Base-by-base conservation (phyloP, 164 flowering plant genomes). In the Echeveria elegans region DNA sequence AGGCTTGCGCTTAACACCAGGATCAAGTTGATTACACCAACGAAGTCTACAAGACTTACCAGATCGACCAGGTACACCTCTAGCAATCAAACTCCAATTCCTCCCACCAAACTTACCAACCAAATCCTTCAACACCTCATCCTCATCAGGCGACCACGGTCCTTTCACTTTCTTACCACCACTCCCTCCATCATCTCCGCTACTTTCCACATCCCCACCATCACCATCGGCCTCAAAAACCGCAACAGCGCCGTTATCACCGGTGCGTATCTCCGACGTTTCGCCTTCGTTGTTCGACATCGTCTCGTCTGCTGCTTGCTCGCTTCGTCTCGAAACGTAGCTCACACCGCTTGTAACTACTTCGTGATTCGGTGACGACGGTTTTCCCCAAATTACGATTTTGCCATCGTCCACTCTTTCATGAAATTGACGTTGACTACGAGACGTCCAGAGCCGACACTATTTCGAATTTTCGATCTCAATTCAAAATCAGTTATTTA, bases 1-100 rank as follows among this genome's bases (percentile, higher is more conserved):
- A 31, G 90, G 90, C 69, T 86, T 86, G 72, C 88, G 90, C 69
- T 84, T 83, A 26, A 88, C 81, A 67, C 71, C 59, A 66, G 90
- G 94, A 70, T 86, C 88, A 30, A 82, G 83, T 81, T 82, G 83
- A 60, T 80, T 82, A 66, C 86, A 82, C 86, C 86, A 82, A 4
- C 86, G 71, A 29, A 82, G 80, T 3, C 86, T 76, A 63, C 83
- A 82, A 18, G 86, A 82, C 75, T 82, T 82, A 23, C 86, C 84
- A n/a, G 86, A 81, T 56, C 86, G 71, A 8, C 86, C 82, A 0
- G 86, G 73, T 47, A 83, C 78, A 43, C 84, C 81, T 0, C 80
- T 82, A 28, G 86, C 82, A 72, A 83, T 81, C 70, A 81, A 40
- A 43, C 82, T 79, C 86, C 86, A 83, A 67, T 83, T 83, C 73